Percentiles rank a stretch among this genome's conserved stretches.
phyloP scores from a whole-genome alignment of 1,284 basidiomycete genomes.

The Apiotrichum montevideense region DNA sequence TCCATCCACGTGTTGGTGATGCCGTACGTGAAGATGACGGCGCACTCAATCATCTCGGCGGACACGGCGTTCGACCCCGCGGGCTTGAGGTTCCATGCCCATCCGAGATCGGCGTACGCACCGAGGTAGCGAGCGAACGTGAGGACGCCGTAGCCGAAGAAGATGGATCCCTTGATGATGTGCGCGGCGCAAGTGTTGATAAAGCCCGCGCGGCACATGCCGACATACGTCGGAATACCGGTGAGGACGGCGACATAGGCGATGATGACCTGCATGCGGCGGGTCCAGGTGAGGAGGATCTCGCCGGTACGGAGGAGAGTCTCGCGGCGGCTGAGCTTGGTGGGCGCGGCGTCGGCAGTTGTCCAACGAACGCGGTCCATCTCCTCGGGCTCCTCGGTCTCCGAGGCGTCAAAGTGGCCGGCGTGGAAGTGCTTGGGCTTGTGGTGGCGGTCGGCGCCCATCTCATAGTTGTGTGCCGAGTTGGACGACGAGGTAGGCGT shows the following conservation, averaged over 20 bases:
- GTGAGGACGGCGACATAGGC: constrained; percentile 36
- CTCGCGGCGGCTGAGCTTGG: not conserved
- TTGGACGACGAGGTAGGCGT: constrained; percentile 15
- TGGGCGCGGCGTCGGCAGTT: not conserved
- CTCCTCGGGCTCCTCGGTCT: not conserved
- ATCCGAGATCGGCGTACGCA: constrained; percentile 77
- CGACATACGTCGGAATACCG: constrained; percentile 34
- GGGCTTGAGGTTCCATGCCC: constrained; percentile 78
- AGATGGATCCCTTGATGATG: constrained; percentile 86
- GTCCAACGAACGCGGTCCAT: not conserved
- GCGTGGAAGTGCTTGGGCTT: not conserved
- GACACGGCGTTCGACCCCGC: constrained; percentile 49
- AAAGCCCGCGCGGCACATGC: constrained; percentile 50
- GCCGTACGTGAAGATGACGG: constrained; percentile 84
- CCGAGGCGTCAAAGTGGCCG: constrained; percentile 25
- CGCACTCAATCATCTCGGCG: constrained; percentile 82
- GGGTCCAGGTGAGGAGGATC: constrained; percentile 31
- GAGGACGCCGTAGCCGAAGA: constrained; percentile 83
- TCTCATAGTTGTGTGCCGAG: constrained; percentile 10
- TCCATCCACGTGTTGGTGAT: constrained; percentile 96
- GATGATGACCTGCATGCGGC: constrained; percentile 34
- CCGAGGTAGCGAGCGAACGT: constrained; percentile 89
- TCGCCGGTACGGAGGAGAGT: constrained; percentile 12
- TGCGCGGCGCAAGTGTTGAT: constrained; percentile 83
- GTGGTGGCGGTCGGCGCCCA: constrained; percentile 23